A percentile compares a stretch with the other conserved stretches of the same genome.
Conservation (phyloP, 257 asterid genomes). For the Mitragyna speciosa region DNA sequence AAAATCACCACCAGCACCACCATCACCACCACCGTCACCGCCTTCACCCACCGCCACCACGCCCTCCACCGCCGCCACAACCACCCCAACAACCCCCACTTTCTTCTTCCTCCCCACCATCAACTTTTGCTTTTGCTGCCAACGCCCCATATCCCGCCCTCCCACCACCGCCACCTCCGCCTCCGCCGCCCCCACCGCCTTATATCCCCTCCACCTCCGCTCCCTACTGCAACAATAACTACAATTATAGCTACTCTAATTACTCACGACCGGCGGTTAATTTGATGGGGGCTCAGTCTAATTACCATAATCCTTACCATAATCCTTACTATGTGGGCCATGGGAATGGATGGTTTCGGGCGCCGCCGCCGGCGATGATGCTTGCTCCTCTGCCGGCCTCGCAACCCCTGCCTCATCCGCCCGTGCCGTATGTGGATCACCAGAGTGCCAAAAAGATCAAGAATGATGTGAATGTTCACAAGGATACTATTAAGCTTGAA, state of each 20-base stretch:
- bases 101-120: conserved; percentile 22
- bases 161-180: conserved; percentile 31
- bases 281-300: conserved; percentile 33
- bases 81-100: conserved; percentile 20
- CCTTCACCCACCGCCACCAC: conserved; percentile 25
- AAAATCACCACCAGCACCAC: conserved; percentile 31
- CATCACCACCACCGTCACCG: conserved; percentile 16
- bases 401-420: conserved; percentile 34
- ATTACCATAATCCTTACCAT: conserved; percentile 51
- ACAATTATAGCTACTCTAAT: conserved; percentile 36
- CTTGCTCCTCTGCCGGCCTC: conserved; percentile 25
- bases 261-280: conserved; percentile 41
- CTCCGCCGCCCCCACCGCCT: conserved; percentile 17
- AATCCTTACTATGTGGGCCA: conserved; percentile 49
- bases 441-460: conserved; percentile 75
- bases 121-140: conserved; percentile 48
- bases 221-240: conserved; percentile 21
- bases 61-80: conserved; percentile 16
- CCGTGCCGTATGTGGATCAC: conserved; percentile 78
- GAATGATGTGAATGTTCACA: conserved; percentile 85
- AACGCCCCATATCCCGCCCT: conserved; percentile 46
- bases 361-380: conserved; percentile 17
- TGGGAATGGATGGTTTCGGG: conserved; percentile 38
- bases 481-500: conserved; percentile 66
- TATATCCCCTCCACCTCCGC: conserved; percentile 25